A percentile compares a stretch with the other conserved stretches of the same genome.
Conservation (phyloP, 441 rosid species). For the Jatropha multifida region DNA sequence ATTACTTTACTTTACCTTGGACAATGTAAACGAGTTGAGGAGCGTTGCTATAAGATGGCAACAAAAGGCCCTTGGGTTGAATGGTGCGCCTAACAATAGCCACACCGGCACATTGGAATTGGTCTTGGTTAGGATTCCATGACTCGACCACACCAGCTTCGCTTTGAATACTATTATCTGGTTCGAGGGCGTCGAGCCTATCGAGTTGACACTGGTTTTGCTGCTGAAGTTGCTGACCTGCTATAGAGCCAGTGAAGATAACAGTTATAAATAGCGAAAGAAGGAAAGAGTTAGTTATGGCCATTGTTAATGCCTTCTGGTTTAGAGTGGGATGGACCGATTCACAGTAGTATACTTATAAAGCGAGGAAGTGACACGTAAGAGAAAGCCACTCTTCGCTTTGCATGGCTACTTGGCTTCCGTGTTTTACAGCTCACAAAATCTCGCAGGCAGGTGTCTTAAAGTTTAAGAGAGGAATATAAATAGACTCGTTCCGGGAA, state of each 20-base stretch:
- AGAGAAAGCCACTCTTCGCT: conserved; percentile 43
- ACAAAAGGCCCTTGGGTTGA: conserved; percentile 36
- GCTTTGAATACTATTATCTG: conserved; percentile 41
- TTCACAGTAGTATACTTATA: conserved; percentile 30
- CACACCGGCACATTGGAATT: conserved; percentile 46
- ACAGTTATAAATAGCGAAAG: conserved; percentile 37
- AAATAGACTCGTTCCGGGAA: too few species aligned
- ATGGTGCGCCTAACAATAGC: conserved; percentile 32
- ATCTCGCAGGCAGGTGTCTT: conserved; percentile 32
- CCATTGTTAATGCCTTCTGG: not conserved
- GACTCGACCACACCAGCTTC: conserved; percentile 43
- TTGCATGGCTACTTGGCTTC: conserved; percentile 51
- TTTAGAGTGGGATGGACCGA: not conserved
- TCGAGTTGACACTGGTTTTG: conserved; percentile 55
- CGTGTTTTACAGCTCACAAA: conserved; percentile 44
- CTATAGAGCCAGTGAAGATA: conserved; percentile 40
- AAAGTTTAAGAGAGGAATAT: not conserved
- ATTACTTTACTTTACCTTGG: conserved; percentile 32
- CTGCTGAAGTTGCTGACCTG: conserved; percentile 18
- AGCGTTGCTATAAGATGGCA: conserved; percentile 36
- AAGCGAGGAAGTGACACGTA: conserved; percentile 10
- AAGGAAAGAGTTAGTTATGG: conserved; percentile 40
- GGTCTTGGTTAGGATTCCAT: conserved; percentile 37
- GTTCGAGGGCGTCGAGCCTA: conserved; percentile 51
- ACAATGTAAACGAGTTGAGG: conserved; percentile 39